These are phyloP conservation scores for Teunomyces stri DNA, from an alignment of 805 yeast genomes.

Conservation along the genomic window DNA sequence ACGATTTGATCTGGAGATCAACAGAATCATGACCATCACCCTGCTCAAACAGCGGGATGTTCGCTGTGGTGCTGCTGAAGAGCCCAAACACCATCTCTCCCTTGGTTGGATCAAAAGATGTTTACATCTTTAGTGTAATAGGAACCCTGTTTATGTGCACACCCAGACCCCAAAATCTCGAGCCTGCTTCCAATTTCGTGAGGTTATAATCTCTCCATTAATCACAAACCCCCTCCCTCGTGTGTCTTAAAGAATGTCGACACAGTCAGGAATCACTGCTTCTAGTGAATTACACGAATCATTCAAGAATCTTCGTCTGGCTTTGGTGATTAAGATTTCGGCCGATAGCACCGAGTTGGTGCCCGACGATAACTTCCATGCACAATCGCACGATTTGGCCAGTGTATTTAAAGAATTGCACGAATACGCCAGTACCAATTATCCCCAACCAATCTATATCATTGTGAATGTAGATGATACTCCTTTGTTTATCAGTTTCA, in stretches of 20 bases:
- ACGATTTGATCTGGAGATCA: slow-evolving; percentile 59
- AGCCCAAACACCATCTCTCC: background rate
- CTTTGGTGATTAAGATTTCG: slow-evolving; percentile 32
- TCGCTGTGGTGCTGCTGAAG: slow-evolving; percentile 3
- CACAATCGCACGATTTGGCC: slow-evolving; percentile 11
- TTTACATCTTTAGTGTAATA: background rate
- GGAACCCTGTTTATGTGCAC: background rate
- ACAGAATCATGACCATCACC: slow-evolving; percentile 44
- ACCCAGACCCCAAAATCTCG: background rate
- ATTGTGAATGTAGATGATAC: slow-evolving; percentile 17
- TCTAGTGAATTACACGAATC: slow-evolving; percentile 41
- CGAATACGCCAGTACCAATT: slow-evolving; percentile 18
- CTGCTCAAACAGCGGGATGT: slow-evolving; percentile 13
- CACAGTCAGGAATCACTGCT: slow-evolving; percentile 44
- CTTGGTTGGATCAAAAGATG: background rate
- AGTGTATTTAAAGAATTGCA: slow-evolving; percentile 20
- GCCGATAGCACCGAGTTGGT: slow-evolving; percentile 33
- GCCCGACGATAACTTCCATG: slow-evolving; percentile 20
- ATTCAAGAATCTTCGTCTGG: slow-evolving; percentile 34
- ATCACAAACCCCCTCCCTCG: no score
- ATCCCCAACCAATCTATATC: slow-evolving; percentile 39
- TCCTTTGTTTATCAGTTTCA: slow-evolving; percentile 67
- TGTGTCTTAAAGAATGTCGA: slow-evolving; percentile 28
- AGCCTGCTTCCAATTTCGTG: background rate
- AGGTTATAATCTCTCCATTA: background rate